A percentile compares a stretch with the other conserved stretches of the same genome.
Conservation (phyloP, 805 yeast genomes). For the Saturnispora diversa region DNA sequence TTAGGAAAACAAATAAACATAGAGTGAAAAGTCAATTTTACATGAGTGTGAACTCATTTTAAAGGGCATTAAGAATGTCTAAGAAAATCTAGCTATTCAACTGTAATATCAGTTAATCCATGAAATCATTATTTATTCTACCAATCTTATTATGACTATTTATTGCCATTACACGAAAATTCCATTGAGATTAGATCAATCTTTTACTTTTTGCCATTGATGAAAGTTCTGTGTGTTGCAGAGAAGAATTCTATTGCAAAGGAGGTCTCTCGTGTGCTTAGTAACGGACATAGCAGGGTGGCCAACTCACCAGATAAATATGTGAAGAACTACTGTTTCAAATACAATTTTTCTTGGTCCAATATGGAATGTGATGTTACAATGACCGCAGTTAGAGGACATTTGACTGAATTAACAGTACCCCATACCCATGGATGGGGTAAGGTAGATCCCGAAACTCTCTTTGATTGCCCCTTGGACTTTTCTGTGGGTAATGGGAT, state of each 20-base stretch:
- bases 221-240: slow-evolving; percentile 88
- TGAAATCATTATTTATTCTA: no score
- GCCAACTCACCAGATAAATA: slow-evolving; percentile 49
- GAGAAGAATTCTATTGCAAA: slow-evolving; percentile 95
- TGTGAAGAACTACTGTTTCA: slow-evolving; percentile 74
- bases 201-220: slow-evolving; percentile 18
- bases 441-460: slow-evolving; percentile 48
- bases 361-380: slow-evolving; percentile 55
- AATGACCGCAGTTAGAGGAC: slow-evolving; percentile 92
- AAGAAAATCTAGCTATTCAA: no score
- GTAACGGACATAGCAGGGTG: slow-evolving; percentile 51
- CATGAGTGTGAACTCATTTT: no score
- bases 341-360: slow-evolving; percentile 57
- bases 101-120: no score
- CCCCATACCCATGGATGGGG: slow-evolving; percentile 60
- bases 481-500: slow-evolving; percentile 20
- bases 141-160: no score
- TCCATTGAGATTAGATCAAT: neutral
- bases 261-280: slow-evolving; percentile 63
- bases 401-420: slow-evolving; percentile 60
- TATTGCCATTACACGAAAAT: no score
- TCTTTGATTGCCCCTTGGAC: slow-evolving; percentile 58
- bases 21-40: no score
- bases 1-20: neutral
- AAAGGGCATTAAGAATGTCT: no score